Evolutionary conservation across 345 rosid genomes (phyloP).

Genomic region (Carallia pectinifolia): DNA sequence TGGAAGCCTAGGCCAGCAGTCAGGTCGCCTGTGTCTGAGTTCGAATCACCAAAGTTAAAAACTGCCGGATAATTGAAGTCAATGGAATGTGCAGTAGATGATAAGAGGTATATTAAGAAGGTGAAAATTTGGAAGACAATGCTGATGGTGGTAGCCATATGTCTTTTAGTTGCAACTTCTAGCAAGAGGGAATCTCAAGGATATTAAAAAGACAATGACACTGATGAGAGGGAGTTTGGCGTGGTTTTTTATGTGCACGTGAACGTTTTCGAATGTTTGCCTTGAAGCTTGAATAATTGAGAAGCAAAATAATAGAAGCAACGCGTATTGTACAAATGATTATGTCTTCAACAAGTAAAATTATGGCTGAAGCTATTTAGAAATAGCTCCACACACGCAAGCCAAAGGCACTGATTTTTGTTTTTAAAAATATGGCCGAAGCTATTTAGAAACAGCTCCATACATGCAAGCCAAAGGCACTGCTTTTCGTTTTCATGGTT

Average conservation of each 20-base stretch:
- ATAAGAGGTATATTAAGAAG: background rate
- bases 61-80: slow-evolving; percentile 46
- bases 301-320: background rate
- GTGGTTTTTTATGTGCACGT: background rate
- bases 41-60: slow-evolving; percentile 70
- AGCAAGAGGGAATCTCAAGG: background rate
- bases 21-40: slow-evolving; percentile 62
- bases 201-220: background rate
- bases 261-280: slow-evolving; percentile 28
- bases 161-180: background rate
- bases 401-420: too few species aligned
- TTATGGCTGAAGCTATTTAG: too few species aligned
- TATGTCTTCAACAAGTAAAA: too few species aligned
- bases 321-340: too few species aligned
- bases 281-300: slow-evolving; percentile 12
- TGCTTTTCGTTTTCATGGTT: background rate
- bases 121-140: slow-evolving; percentile 5
- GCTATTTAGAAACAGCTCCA: too few species aligned
- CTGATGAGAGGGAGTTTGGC: background rate
- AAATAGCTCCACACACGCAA: too few species aligned
- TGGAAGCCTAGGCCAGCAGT: slow-evolving; percentile 48
- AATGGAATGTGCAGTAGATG: slow-evolving; percentile 21
- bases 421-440: too few species aligned
- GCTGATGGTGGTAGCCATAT: slow-evolving; percentile 19
- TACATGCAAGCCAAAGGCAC: slow-evolving; percentile 20